Base-by-base conservation (phyloP, 176 grass and related monocot species). In the Carex cristatella region DNA sequence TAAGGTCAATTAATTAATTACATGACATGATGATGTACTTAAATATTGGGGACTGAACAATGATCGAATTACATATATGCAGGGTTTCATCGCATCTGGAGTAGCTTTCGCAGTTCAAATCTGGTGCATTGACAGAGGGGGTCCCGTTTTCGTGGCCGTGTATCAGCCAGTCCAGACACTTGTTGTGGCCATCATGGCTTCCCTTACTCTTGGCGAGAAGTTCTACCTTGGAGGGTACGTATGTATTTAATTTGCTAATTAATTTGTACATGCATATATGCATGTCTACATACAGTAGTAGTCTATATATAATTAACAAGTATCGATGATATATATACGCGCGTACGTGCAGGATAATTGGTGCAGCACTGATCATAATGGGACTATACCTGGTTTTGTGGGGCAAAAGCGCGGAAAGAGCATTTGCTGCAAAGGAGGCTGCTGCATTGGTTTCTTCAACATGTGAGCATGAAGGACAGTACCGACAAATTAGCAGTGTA, bases 81-180 rank as follows among this genome's bases (percentile, higher is more conserved):
- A 99, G 96, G 96, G 96, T 0, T 94, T 99, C 84, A 93, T 99
- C 78, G 96, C 93, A 23, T 99, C 96, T 0, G 96, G 96, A 18
- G 88, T 99, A 18, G 96, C 96, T 3, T 99, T 99, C 72, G 96
- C 96, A 7, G 96, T 99, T 59, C 96, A 99, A 87, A 99, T 94
- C 75, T 99, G 96, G 96, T 99, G 96, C 93, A 95, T 99, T 61
- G 88, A 99, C 84, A 84, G 93, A 0, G 96, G 93, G 30, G 96
- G 96, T 18, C 96, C 96, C 0, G 96, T 99, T 19, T 99, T 99
- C 65, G 96, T 99, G 64, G 96, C 96, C 1, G 96, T 99, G 78
- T 99, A 99, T 83, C 96, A 99, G 86, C 96, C 96, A 0, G 96
- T 99, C 4, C 93, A 99, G 85, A 99, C 96, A 18, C 88, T 99